Evolutionary conservation across 495 filamentous ascomycete species (phyloP).

Genomic region (Pyrenula aspistea): DNA sequence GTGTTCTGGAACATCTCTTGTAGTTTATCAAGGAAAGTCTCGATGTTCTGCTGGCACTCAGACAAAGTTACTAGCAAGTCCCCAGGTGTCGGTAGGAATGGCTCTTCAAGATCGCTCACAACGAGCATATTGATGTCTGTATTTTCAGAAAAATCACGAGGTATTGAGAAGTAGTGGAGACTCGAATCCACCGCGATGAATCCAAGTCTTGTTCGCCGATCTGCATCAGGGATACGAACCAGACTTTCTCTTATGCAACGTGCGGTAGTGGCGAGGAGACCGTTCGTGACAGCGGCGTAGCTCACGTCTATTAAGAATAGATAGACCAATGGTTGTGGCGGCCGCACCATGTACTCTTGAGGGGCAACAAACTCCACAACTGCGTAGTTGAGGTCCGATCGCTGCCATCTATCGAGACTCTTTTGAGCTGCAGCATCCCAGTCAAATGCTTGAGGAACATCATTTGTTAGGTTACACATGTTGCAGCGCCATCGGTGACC

Average conservation of each 20-base stretch:
- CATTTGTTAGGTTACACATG: slow-evolving; percentile 98
- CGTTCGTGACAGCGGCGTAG: slow-evolving; percentile 79
- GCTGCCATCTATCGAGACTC: slow-evolving; percentile 76
- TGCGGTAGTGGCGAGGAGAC: slow-evolving; percentile 88
- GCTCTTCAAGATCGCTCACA: slow-evolving; percentile 91
- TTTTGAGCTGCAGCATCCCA: slow-evolving; percentile 90
- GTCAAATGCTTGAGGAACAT: slow-evolving; percentile 96
- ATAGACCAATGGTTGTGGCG: slow-evolving; percentile 94
- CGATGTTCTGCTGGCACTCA: slow-evolving; percentile 82
- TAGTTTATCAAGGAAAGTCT: slow-evolving; percentile 79
- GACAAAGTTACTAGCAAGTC: slow-evolving; percentile 86
- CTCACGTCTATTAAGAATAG: slow-evolving; percentile 96
- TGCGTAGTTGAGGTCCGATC: slow-evolving; percentile 82
- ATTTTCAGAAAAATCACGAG: slow-evolving; percentile 72
- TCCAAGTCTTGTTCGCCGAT: slow-evolving; percentile 79
- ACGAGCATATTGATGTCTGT: slow-evolving; percentile 84
- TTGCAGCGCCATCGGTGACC: slow-evolving; percentile 98
- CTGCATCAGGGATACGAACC: slow-evolving; percentile 93
- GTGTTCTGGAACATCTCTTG: slow-evolving; percentile 96
- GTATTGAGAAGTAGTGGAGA: slow-evolving; percentile 90
- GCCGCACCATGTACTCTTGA: slow-evolving; percentile 98
- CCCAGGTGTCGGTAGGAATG: slow-evolving; percentile 86
- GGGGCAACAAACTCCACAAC: slow-evolving; percentile 96
- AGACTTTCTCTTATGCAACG: slow-evolving; percentile 91
- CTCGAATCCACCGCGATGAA: slow-evolving; percentile 95